Conservation (phyloP, 345 rosid species). For the Laguncularia racemosa region DNA sequence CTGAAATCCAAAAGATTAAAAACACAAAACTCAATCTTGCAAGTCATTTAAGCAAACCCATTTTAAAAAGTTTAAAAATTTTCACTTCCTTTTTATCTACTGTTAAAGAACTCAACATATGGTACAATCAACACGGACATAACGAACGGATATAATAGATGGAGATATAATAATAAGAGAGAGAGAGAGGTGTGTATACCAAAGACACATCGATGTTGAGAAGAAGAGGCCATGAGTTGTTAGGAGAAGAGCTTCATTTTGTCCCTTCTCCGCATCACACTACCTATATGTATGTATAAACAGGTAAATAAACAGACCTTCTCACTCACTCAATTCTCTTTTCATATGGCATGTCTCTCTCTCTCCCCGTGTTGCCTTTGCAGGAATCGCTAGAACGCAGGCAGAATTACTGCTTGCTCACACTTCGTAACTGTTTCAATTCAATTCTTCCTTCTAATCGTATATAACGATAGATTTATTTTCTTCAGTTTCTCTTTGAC, state of each 20-base stretch:
- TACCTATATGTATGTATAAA: neutral
- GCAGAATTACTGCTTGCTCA: no score
- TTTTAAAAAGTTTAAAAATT: neutral
- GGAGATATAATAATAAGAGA: neutral
- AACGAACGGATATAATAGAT: neutral
- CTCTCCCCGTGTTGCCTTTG: neutral
- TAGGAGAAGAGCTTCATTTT: slow-evolving; percentile 54
- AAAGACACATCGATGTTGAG: slow-evolving; percentile 97
- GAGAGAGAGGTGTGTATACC: slow-evolving; percentile 33
- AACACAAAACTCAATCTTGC: slow-evolving; percentile 2
- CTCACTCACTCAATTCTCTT: no score
- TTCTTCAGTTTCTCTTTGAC: no score
- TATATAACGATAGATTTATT: no score
- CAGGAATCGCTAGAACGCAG: no score
- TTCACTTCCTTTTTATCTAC: neutral
- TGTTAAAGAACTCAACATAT: no score
- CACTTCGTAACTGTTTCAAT: no score
- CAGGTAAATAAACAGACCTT: neutral
- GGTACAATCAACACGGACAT: slow-evolving; percentile 5
- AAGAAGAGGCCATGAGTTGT: slow-evolving; percentile 73
- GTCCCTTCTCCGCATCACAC: slow-evolving; percentile 26
- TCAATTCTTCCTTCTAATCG: no score
- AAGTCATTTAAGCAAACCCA: neutral
- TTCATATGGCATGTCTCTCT: no score
- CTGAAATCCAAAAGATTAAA: slow-evolving; percentile 26